Conservation (phyloP, 176 grass and related monocot species). For the Tillandsia leiboldiana region DNA sequence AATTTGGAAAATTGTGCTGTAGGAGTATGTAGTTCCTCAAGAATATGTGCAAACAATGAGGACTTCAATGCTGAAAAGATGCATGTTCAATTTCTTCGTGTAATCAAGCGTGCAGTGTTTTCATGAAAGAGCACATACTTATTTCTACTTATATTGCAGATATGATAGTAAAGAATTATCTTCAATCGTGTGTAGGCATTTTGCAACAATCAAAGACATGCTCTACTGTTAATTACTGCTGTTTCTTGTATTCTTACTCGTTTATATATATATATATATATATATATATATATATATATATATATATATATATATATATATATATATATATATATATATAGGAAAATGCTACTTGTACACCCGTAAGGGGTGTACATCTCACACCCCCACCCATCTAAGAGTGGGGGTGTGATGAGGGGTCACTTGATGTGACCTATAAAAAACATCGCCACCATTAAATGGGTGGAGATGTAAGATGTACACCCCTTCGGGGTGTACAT, state of each 20-base stretch:
- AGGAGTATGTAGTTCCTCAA: slow-evolving; percentile 82
- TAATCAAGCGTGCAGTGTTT: slow-evolving; percentile 49
- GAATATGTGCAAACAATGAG: slow-evolving; percentile 84
- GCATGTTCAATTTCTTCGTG: slow-evolving; percentile 60
- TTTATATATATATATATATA: not conserved
- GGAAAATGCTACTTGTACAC: too few species aligned
- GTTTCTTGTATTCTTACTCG: not conserved
- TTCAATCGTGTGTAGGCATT: not conserved
- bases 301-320: too few species aligned
- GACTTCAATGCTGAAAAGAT: slow-evolving; percentile 80
- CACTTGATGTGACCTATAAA: too few species aligned
- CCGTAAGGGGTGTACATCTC: too few species aligned
- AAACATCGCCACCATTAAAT: too few species aligned
- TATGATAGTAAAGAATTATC: not conserved
- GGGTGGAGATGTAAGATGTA: too few species aligned
- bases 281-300: too few species aligned
- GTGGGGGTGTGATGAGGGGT: too few species aligned
- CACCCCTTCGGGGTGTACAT: too few species aligned
- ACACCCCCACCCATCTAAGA: too few species aligned
- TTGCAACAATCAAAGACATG: not conserved
- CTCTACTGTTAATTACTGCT: not conserved
- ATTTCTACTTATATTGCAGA: slow-evolving; percentile 5
- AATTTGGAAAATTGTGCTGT: slow-evolving; percentile 6
- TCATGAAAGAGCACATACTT: slow-evolving; percentile 41
- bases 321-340: too few species aligned